Percentiles rank a stretch among this genome's conserved stretches.
Conservation (phyloP, 768 basidiomycete genomes). For the Xanthoconium purpureum region DNA sequence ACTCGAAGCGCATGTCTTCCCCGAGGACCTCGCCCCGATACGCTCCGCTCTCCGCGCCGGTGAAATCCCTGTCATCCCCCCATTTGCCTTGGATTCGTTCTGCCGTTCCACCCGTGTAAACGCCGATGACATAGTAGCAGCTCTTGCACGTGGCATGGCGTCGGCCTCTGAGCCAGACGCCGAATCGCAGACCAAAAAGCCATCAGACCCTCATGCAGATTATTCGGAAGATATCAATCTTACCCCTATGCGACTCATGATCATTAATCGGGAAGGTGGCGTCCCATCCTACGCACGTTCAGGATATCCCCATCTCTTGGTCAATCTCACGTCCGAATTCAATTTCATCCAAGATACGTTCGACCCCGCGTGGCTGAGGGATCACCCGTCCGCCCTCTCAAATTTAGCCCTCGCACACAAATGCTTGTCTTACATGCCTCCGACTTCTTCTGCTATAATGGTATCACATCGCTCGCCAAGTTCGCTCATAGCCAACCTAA, state of each 20-base stretch:
- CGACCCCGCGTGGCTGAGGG: conserved; percentile 64
- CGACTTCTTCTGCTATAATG: conserved; percentile 90
- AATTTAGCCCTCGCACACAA: conserved; percentile 83
- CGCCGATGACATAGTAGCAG: conserved; percentile 84
- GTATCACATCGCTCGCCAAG: conserved; percentile 96
- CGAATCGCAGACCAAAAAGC: conserved; percentile 31
- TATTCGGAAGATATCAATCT: conserved; percentile 66
- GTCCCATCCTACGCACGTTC: conserved; percentile 95
- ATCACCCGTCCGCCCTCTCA: conserved; percentile 81
- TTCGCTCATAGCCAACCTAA: conserved; percentile 92
- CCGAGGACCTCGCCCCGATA: conserved; percentile 77
- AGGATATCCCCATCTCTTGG: conserved; percentile 91
- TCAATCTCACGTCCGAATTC: conserved; percentile 90
- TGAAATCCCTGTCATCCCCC: conserved; percentile 94
- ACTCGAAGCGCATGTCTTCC: conserved; percentile 78
- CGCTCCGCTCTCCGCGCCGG: conserved; percentile 87
- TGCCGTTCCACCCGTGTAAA: conserved; percentile 83
- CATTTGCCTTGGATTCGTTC: conserved; percentile 88
- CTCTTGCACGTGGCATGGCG: conserved; percentile 82
- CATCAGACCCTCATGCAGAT: conserved; percentile 34
- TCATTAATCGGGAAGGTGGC: conserved; percentile 95
- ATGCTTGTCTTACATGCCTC: conserved; percentile 90
- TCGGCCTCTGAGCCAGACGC: conserved; percentile 51
- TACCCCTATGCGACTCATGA: conserved; percentile 93
- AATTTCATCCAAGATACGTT: conserved; percentile 85